Evolutionary conservation across 1,139 yeast genomes (phyloP).

Genomic region (Suhomyces atakaporum): DNA sequence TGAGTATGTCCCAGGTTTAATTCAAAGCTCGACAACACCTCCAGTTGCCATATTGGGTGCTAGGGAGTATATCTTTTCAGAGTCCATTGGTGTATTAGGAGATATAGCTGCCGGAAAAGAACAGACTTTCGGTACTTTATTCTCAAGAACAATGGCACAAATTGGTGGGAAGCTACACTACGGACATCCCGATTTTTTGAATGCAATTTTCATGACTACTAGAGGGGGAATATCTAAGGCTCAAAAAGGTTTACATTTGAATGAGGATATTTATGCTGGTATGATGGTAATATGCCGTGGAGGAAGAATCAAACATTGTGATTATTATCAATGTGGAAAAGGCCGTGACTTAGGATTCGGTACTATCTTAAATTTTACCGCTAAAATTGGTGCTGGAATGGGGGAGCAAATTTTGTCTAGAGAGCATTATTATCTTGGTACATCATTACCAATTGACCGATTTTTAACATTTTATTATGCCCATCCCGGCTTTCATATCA

Average conservation of each 20-base stretch:
- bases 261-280: conserved; percentile 92
- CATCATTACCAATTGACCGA: conserved; percentile 74
- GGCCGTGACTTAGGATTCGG: conserved; percentile 89
- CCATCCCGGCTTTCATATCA: conserved; percentile 88
- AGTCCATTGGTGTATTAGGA: conserved; percentile 81
- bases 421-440: conserved; percentile 81
- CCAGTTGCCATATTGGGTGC: conserved; percentile 90
- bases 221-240: conserved; percentile 92
- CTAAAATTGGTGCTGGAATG: conserved; percentile 94
- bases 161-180: conserved; percentile 88
- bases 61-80: conserved; percentile 85
- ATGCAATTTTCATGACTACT: conserved; percentile 84
- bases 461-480: conserved; percentile 87
- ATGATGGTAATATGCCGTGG: conserved; percentile 82
- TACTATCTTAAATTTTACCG: conserved; percentile 79
- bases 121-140: conserved; percentile 88
- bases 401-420: conserved; percentile 87
- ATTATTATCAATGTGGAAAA: conserved; percentile 87
- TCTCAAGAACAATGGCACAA: conserved; percentile 82
- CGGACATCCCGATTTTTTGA: conserved; percentile 89
- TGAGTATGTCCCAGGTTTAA: conserved; percentile 50
- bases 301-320: conserved; percentile 85
- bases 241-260: conserved; percentile 80
- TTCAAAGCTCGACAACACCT: conserved; percentile 16
- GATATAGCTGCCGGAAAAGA: conserved; percentile 95